Evolutionary conservation across 192 early-diverging fungal species (phyloP).

Genomic region (Umbelopsis sp.): DNA sequence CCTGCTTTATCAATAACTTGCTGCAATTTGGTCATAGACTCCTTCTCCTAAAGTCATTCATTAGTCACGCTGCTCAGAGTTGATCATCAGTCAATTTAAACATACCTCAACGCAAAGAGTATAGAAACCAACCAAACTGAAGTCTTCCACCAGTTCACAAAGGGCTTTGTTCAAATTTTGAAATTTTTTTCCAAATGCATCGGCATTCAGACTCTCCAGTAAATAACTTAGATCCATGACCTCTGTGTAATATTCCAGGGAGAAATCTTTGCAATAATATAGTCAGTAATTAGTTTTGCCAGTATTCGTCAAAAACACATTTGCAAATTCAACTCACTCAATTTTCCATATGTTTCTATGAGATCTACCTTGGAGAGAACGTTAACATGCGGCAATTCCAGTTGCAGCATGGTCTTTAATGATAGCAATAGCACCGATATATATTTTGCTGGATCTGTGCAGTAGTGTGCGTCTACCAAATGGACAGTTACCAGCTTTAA

Average conservation of each 20-base stretch:
- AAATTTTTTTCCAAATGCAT: slow-evolving; percentile 67
- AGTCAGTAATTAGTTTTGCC: background rate
- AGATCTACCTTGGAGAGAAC: slow-evolving; percentile 96
- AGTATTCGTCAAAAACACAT: background rate
- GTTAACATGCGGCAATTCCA: slow-evolving; percentile 96
- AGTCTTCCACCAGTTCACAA: slow-evolving; percentile 92
- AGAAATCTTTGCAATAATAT: slow-evolving; percentile 63
- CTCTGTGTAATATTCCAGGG: slow-evolving; percentile 94
- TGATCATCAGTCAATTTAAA: background rate
- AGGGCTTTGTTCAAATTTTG: slow-evolving; percentile 79
- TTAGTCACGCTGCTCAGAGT: background rate
- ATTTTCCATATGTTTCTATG: slow-evolving; percentile 75
- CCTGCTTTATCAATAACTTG: slow-evolving; percentile 88
- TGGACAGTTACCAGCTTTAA: slow-evolving; percentile 76
- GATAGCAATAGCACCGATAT: slow-evolving; percentile 90
- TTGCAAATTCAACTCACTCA: slow-evolving; percentile 41
- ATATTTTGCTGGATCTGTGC: slow-evolving; percentile 89
- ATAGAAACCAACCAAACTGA: slow-evolving; percentile 87
- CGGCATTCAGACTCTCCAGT: slow-evolving; percentile 73
- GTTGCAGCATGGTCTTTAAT: slow-evolving; percentile 90
- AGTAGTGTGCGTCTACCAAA: slow-evolving; percentile 91
- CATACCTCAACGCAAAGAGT: slow-evolving; percentile 69
- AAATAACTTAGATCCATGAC: slow-evolving; percentile 90
- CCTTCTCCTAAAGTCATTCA: slow-evolving; percentile 73
- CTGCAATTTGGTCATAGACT: slow-evolving; percentile 76